Percentiles rank a stretch among this genome's conserved stretches.
Evolutionary conservation across 1,284 basidiomycete species (phyloP).

Genomic region (Psilocybe mexicana): DNA sequence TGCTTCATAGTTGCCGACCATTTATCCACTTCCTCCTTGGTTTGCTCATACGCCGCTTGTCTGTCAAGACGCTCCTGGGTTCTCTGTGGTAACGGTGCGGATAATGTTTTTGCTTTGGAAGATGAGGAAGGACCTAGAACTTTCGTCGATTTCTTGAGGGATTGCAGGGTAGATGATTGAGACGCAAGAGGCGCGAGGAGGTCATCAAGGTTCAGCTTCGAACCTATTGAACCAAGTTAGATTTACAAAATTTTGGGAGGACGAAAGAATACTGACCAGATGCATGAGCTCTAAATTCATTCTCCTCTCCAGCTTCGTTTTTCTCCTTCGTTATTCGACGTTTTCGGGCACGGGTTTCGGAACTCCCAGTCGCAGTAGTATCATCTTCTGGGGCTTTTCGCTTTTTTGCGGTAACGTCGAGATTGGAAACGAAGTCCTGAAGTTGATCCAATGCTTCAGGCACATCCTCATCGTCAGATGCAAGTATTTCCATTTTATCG

Average conservation of each 20-base stretch:
- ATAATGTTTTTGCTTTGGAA: constrained; percentile 53
- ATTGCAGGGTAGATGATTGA: constrained; percentile 58
- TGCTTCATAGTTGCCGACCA: constrained; percentile 92
- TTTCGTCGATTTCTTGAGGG: constrained; percentile 72
- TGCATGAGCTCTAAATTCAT: constrained; percentile 62
- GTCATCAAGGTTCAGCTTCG: constrained; percentile 71
- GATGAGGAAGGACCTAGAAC: constrained; percentile 43
- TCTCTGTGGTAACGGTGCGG: constrained; percentile 86
- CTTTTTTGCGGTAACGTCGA: constrained; percentile 68
- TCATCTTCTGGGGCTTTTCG: constrained; percentile 59
- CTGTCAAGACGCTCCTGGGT: constrained; percentile 90
- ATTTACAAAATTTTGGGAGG: constrained; percentile 1
- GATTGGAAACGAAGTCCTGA: constrained; percentile 68
- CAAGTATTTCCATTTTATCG: constrained; percentile 42
- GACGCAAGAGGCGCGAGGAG: constrained; percentile 68
- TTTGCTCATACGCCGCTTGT: constrained; percentile 92
- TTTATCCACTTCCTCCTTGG: constrained; percentile 90
- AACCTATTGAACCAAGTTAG: constrained; percentile 35
- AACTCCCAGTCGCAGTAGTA: constrained; percentile 20
- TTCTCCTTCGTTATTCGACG: constrained; percentile 68
- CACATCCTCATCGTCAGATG: constrained; percentile 60
- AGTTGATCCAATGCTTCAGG: constrained; percentile 68
- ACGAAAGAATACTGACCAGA: constrained; percentile 39
- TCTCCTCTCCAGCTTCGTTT: constrained; percentile 75
- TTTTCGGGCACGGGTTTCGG: constrained; percentile 43